Evolutionary conservation across 73 alveolate genomes (phyloP), one percentile per base, ranked within the genome.

Genomic region (Halteria grandinella): DNA sequence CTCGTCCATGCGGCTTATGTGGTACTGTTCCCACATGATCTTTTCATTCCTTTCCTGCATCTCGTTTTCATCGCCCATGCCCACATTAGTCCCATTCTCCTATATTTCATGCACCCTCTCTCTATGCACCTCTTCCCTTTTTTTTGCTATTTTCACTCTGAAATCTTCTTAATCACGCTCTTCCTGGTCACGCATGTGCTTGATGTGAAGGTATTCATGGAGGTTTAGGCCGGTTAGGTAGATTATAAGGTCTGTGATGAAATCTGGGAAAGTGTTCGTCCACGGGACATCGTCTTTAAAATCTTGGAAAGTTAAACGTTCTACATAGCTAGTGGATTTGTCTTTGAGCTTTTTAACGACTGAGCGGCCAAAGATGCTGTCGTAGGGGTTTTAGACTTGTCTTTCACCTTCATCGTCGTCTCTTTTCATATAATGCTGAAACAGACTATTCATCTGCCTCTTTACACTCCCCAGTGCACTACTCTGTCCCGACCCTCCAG

Each of bases 81-180:
- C n/a, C n/a, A n/a, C n/a, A n/a, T n/a, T n/a, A n/a, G n/a, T n/a
- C n/a, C n/a, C n/a, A n/a, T n/a, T n/a, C n/a, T n/a, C n/a, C n/a
- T n/a, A n/a, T n/a, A n/a, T n/a, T n/a, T n/a, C n/a, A n/a, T n/a
- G n/a, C n/a, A n/a, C n/a, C n/a, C n/a, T n/a, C n/a, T n/a, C n/a
- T n/a, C n/a, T 59, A 27, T 57, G 55, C 3, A 66, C 66, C n/a
- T 23, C 51, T 45, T 44, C 47, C 55, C 63, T 66, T 39, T 66
- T 44, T 7, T 66, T 44, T 14, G 45, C 47, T 23, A 44, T 44
- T 18, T 41, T 66, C 7, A 39, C 18, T 39, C 50, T 39, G 15
- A 11, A 53, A 5, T 24, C 37, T 17, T 66, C 6, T 39, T 66
- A 45, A 27, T 47, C 66, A 25, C 25, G 34, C 11, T 66, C 80